Evolutionary conservation across 2,329 filamentous ascomycete genomes (phyloP), one percentile per base, ranked within the genome.

Genomic region (Fusarium musae): DNA sequence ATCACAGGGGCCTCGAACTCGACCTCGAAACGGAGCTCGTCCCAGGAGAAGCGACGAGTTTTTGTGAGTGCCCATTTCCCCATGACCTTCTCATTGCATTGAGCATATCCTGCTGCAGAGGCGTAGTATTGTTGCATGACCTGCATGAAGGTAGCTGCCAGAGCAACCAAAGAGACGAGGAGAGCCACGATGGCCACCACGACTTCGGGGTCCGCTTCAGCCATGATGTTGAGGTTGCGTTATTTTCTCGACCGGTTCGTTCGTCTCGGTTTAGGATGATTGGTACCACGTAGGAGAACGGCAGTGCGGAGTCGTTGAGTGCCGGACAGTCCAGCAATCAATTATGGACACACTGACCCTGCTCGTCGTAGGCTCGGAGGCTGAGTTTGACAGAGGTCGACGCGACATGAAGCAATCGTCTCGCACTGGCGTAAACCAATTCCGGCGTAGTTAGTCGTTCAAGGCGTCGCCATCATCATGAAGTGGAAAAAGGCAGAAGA

Each of bases 111-210:
- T n/a, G 82, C 82, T 0, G 86, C 85, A 15, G 86, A 87, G 1
- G 85, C 82, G 28, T 83, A 83, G 78, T 87, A 87, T 66, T 88
- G 86, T 69, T 87, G 86, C 36, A 85, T 75, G 15, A 87, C 84
- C 71, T 88, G 86, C 69, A 86, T 80, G 16, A 83, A 75, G 2
- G 86, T 85, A 2, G 84, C 84, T 13, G 81, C 54, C 6, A 88
- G 76, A 21, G 86, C 86, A 11, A 88, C 79, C 12, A 87, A 75
- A 10, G 86, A 87, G 43, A 88, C 79, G 39, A 86, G 76, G 36
- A 88, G 80, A 46, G 86, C 86, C 28, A 84, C 84, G 28, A 81
- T 70, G 67, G 85, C 84, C 47, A 87, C 80, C 16, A 80, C 72
- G 36, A 83, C 79, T 66, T 84, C 83, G 19, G 79, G 54, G 34